Evolutionary conservation across 2,329 filamentous ascomycete genomes (phyloP).

Genomic region (Proliferodiscus dingleyae): DNA sequence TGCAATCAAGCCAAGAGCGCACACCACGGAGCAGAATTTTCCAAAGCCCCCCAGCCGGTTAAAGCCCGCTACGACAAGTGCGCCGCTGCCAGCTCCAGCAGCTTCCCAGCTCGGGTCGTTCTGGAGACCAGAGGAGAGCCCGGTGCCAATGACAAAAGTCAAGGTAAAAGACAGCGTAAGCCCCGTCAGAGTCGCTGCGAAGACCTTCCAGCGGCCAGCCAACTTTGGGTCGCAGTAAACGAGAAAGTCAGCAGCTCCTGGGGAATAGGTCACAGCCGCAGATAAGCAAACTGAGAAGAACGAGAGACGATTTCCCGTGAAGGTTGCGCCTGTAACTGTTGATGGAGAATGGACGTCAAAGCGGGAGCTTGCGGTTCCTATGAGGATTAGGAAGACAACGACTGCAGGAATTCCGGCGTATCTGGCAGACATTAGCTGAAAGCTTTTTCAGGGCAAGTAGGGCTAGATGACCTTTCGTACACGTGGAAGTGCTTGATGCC

Average conservation of each 20-base stretch:
- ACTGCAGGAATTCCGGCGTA: constrained; percentile 62
- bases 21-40: constrained; percentile 60
- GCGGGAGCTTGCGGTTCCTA: constrained; percentile 54
- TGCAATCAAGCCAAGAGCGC: constrained; percentile 59
- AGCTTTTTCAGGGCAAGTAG: not conserved
- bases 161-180: constrained; percentile 55
- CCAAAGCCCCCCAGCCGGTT: constrained; percentile 56
- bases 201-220: constrained; percentile 42
- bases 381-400: constrained; percentile 55
- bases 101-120: constrained; percentile 52
- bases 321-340: constrained; percentile 44
- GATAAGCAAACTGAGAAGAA: constrained; percentile 68
- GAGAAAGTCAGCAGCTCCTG: constrained; percentile 62
- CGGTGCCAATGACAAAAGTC: constrained; percentile 56
- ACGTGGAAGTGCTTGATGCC: constrained; percentile 64
- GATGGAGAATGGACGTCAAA: constrained; percentile 52
- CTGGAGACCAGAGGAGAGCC: constrained; percentile 53
- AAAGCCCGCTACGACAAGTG: constrained; percentile 59
- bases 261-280: constrained; percentile 58
- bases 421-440: constrained; percentile 26
- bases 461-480: constrained; percentile 51
- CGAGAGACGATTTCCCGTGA: constrained; percentile 55
- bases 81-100: constrained; percentile 55
- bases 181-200: constrained; percentile 51
- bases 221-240: constrained; percentile 55